Conservation (phyloP, 768 basidiomycete species). For the Tricholoma bakamatsutake region DNA sequence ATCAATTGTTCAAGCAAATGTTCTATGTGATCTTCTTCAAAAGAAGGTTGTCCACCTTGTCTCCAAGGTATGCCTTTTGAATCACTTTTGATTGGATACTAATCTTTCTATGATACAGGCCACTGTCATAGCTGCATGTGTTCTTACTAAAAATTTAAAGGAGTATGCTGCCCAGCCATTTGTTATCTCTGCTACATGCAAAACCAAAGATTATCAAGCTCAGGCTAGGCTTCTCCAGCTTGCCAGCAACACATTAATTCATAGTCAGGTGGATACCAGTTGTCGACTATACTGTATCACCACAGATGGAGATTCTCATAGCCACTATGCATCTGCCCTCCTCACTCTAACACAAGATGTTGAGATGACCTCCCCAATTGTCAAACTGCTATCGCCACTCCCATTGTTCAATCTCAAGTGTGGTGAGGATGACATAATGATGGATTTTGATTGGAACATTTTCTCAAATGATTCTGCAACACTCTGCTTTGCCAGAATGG, state of each 20-base stretch:
- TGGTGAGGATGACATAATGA: constrained; percentile 21
- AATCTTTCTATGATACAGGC: neutral
- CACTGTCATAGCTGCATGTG: neutral
- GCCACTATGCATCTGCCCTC: too few species aligned
- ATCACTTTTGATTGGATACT: neutral
- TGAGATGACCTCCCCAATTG: too few species aligned
- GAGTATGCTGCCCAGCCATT: neutral
- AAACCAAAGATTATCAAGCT: neutral
- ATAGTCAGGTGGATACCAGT: too few species aligned
- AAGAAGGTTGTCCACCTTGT: neutral
- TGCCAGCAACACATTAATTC: neutral
- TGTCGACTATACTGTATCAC: too few species aligned
- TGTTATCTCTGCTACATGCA: neutral
- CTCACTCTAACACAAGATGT: too few species aligned
- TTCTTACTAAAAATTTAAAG: too few species aligned
- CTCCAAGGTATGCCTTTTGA: neutral
- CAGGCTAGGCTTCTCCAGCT: neutral
- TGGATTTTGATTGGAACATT: constrained; percentile 26
- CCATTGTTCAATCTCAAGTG: constrained; percentile 1
- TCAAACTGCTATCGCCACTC: neutral
- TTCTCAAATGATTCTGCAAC: constrained; percentile 24
- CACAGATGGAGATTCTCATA: too few species aligned
- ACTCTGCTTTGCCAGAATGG: constrained; percentile 17
- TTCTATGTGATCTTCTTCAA: neutral
- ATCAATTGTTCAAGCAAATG: neutral